Conservation (phyloP, 2,329 filamentous ascomycete species). For the Dryadomyces quercus-mongolicae region DNA sequence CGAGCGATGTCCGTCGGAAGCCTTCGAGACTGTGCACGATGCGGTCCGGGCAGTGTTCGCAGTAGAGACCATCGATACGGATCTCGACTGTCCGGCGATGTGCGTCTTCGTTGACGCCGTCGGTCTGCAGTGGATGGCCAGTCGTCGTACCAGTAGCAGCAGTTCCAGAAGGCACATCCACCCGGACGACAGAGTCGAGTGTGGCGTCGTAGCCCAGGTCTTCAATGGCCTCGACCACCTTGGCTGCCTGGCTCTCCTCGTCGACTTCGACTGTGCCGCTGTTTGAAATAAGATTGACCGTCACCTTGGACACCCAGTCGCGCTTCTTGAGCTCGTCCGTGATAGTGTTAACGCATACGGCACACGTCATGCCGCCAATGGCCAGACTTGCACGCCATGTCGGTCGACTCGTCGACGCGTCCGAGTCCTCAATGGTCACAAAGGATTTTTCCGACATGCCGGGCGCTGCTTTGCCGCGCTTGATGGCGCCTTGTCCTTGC, state of each 20-base stretch:
- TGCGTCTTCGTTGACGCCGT: background rate
- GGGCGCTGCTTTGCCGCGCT: background rate
- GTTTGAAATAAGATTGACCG: slow-evolving; percentile 55
- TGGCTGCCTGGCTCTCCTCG: slow-evolving; percentile 30
- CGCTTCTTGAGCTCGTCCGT: slow-evolving; percentile 44
- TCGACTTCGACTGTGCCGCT: slow-evolving; percentile 49
- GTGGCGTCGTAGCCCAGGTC: slow-evolving; percentile 55
- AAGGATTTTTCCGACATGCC: slow-evolving; percentile 15
- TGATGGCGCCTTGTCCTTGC: background rate
- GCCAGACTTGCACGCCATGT: slow-evolving; percentile 42
- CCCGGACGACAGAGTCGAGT: slow-evolving; percentile 35
- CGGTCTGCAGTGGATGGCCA: background rate
- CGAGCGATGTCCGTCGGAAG: slow-evolving; percentile 35
- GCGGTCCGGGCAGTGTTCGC: slow-evolving; percentile 54
- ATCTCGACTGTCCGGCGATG: slow-evolving; percentile 48
- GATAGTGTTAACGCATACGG: slow-evolving; percentile 53
- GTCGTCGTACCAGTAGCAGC: background rate
- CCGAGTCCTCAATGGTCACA: slow-evolving; percentile 23
- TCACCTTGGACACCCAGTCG: slow-evolving; percentile 44
- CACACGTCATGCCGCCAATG: slow-evolving; percentile 64
- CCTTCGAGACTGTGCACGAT: slow-evolving; percentile 41
- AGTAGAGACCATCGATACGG: slow-evolving; percentile 60
- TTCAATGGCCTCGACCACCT: slow-evolving; percentile 42
- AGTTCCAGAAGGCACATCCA: slow-evolving; percentile 10
- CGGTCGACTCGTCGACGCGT: slow-evolving; percentile 16